A percentile compares a stretch with the other conserved stretches of the same genome.
Conservation (phyloP, 108 stramenopile species). For the Nitzschia inconspicua region DNA sequence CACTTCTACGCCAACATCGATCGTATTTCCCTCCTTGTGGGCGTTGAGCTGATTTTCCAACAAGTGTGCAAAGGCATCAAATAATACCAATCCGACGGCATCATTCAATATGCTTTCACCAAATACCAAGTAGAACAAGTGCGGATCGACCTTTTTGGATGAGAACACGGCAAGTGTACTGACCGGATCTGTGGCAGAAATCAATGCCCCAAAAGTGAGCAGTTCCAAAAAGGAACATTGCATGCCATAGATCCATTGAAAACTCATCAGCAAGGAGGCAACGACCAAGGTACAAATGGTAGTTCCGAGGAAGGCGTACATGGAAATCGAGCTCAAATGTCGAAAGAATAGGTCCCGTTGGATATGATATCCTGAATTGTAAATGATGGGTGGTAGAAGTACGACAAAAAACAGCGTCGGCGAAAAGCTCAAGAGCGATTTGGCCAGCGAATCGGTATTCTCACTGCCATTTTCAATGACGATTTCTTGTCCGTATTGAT, state of each 20-base stretch:
- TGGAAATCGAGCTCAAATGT: slow-evolving; percentile 39
- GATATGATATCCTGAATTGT: slow-evolving; percentile 65
- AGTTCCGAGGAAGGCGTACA: slow-evolving; percentile 67
- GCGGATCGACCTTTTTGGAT: slow-evolving; percentile 55
- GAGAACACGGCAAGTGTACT: slow-evolving; percentile 65
- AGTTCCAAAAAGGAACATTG: slow-evolving; percentile 41
- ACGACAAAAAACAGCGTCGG: slow-evolving; percentile 62
- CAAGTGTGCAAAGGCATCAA: slow-evolving; percentile 47
- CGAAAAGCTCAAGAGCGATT: slow-evolving; percentile 37
- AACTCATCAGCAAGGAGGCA: slow-evolving; percentile 27
- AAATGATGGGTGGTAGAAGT: slow-evolving; percentile 80
- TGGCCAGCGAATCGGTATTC: too few species aligned
- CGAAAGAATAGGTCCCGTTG: slow-evolving; percentile 44
- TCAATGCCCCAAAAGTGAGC: slow-evolving; percentile 63
- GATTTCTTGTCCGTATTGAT: background rate
- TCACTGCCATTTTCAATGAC: background rate
- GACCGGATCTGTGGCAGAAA: slow-evolving; percentile 76
- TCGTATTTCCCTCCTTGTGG: background rate
- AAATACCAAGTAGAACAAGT: slow-evolving; percentile 72
- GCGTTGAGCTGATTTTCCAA: slow-evolving; percentile 30
- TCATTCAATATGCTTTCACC: slow-evolving; percentile 79
- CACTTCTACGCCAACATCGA: slow-evolving; percentile 4
- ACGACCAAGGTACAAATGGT: slow-evolving; percentile 37
- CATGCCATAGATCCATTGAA: background rate
- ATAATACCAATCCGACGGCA: slow-evolving; percentile 70